Conservation (phyloP, 2,329 filamentous ascomycete genomes). For the Paramyrothecium sp. region DNA sequence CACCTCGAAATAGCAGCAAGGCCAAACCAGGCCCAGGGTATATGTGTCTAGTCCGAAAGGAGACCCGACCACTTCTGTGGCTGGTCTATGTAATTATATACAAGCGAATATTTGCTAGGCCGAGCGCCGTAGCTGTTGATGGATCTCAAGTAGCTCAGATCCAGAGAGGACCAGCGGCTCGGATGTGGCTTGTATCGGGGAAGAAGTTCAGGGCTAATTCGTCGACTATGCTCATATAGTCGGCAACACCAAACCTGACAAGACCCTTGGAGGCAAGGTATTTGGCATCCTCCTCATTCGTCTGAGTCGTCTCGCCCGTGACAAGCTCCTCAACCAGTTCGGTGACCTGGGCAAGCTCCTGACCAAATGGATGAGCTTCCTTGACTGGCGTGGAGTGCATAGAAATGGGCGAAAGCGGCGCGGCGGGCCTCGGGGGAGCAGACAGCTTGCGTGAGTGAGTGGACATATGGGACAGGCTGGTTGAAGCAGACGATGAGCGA, state of each 20-base stretch:
- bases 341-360: slow-evolving; percentile 86
- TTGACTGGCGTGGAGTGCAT: slow-evolving; percentile 31
- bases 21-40: neutral
- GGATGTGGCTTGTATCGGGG: slow-evolving; percentile 30
- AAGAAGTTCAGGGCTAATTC: slow-evolving; percentile 65
- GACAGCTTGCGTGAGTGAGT: slow-evolving; percentile 24
- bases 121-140: too few species aligned
- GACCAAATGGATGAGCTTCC: slow-evolving; percentile 73
- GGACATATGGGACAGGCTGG: slow-evolving; percentile 47
- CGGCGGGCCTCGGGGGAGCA: slow-evolving; percentile 20
- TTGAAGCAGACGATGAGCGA: slow-evolving; percentile 56
- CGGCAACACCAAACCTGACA: slow-evolving; percentile 71
- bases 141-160: slow-evolving; percentile 34
- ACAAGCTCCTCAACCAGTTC: slow-evolving; percentile 90
- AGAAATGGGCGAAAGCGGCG: slow-evolving; percentile 24
- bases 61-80: neutral
- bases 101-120: slow-evolving; percentile 22
- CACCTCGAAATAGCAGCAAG: neutral
- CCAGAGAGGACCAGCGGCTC: slow-evolving; percentile 41
- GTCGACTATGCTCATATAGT: slow-evolving; percentile 81
- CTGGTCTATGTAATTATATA: slow-evolving; percentile 25
- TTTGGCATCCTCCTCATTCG: slow-evolving; percentile 65
- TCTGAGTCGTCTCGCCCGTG: slow-evolving; percentile 55
- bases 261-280: slow-evolving; percentile 70
- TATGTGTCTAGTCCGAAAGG: neutral